Percentiles rank a stretch among this genome's conserved stretches.
These are phyloP conservation scores for Yamagishiella unicocca DNA, from an alignment of 139 green algal genomes.

Conservation along the genomic window DNA sequence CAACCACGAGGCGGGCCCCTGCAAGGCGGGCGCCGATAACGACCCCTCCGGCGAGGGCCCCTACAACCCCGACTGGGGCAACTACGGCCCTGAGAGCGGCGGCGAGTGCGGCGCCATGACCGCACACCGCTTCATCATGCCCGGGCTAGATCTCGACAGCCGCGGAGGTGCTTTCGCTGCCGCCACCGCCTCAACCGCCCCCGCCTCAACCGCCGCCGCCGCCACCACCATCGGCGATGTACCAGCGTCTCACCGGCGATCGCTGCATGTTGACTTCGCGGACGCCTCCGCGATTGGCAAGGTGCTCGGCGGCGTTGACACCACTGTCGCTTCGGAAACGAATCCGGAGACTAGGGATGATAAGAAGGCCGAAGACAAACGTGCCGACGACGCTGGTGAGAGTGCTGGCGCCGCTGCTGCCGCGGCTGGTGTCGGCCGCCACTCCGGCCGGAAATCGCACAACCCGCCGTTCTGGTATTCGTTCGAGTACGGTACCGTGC, in stretches of 20 bases:
- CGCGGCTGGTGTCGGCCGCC: not conserved
- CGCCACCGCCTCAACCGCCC: not conserved
- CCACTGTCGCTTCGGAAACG: not conserved
- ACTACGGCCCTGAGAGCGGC: slow-evolving; percentile 74
- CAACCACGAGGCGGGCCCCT: slow-evolving; percentile 80
- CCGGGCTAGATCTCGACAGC: not conserved
- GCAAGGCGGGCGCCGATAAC: not conserved
- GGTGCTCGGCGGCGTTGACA: not conserved
- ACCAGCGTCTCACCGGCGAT: no score
- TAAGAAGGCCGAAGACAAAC: no score
- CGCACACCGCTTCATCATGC: slow-evolving; percentile 73
- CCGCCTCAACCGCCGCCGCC: not conserved
- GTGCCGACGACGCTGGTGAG: not conserved
- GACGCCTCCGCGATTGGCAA: not conserved
- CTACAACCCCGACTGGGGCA: slow-evolving; percentile 67
- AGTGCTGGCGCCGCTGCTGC: not conserved
- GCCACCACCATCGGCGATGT: no score
- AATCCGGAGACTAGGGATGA: not conserved
- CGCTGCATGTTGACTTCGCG: not conserved
- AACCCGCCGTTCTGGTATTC: slow-evolving; percentile 88
- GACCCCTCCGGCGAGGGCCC: slow-evolving; percentile 63
- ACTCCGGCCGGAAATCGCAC: slow-evolving; percentile 9
- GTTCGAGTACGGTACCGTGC: slow-evolving; percentile 80
- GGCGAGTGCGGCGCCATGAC: slow-evolving; percentile 78
- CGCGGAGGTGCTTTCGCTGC: slow-evolving; percentile 4